Base-by-base conservation (phyloP, 768 basidiomycete species). In the Leccinum rimulosum region DNA sequence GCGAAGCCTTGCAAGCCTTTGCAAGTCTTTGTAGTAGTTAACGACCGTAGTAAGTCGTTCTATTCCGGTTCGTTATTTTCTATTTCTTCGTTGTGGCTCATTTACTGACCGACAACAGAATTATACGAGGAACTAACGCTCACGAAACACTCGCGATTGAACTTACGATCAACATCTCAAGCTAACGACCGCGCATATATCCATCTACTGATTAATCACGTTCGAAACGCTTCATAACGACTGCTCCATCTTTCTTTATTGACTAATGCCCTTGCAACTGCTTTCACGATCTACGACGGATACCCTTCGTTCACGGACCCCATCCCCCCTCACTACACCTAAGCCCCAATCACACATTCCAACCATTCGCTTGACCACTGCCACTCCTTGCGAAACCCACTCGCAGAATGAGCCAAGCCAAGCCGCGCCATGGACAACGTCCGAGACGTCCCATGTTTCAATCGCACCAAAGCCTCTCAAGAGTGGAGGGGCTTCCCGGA, bases 361-460 rank as follows among this genome's bases (percentile, higher is more conserved):
- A 25, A 85, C 87, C 55, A 91, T 91, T 58, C 81, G 87, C 48
- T 82, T 91, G 66, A 84, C 84, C 63, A 79, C 84, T 15, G 86
- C 89, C 0, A 88, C 83, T 0, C 89, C 88, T 3, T 84, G 82
- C 12, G 79, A 82, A 6, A 62, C 77, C 4, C 82, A 81, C 53
- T 8, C 67, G 5, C 57, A 70, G 4, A 57, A 38, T 68, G 76
- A n/a, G 66, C 69, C 6, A 70, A 7, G 71, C 75, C 56, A 43
- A 6, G 45, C 68, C 40, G 53, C 59, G 4, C 66, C 72, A 45
- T 67, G 73, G 73, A 50, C n/a, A 4, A 25, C 58, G 14, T 57
- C 60, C 35, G 59, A 59, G 1, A 25, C 59, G 2, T 58, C 64
- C 2, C 53, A 62, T 35, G n/a, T 40, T 63, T 71, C 64, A 36